Base-by-base conservation (phyloP, 805 yeast species). In the Candida pseudofarinosa region DNA sequence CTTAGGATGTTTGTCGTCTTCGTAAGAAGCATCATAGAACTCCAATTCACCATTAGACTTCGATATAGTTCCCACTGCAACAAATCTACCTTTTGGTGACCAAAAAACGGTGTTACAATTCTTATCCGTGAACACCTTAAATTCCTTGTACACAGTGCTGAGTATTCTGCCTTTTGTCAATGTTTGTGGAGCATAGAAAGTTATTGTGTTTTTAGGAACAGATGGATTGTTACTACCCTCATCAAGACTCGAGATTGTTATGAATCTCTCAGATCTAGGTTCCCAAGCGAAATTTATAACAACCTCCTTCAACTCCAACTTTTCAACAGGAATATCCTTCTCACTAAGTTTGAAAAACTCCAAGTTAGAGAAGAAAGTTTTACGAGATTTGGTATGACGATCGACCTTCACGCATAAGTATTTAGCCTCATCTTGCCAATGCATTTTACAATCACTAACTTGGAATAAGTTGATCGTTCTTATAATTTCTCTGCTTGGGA, bases 381-480 rank as follows among this genome's bases (percentile, higher is more conserved):
- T 93, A 65, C 85, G 87, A 39, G 97, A 85, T 69, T 93, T 93
- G 44, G 97, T 88, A 69, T 89, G 96, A 70, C 98, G 88, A 66
- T 90, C 97, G 54, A 93, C 97, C 72, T 87, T 88, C 60, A 90
- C 95, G 71, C 97, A 88, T 61, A 93, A 71, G 63, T 73, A 84
- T 55, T 81, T 83, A 50, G 88, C 88, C 53, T 85, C 82, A 51
- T 80, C 83, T 70, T 93, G 98, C 99, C 99, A 93, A 74, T 83
- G 88, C 71, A 93, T 69, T 58, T 83, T 78, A 69, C 93, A 88
- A 60, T 85, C 91, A 44, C 88, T 79, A 40, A 93, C 99, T 70
- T 93, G 97, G 76, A 93, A 89, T 67, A 93, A 75, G 67, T 91
- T 90, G 54, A 91, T 83, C 46, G 96, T 86, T 77, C 97, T 86